A percentile compares a stretch with the other conserved stretches of the same genome.
phyloP scores from a whole-genome alignment of 768 basidiomycete genomes.

The Tricholoma flavovirens region DNA sequence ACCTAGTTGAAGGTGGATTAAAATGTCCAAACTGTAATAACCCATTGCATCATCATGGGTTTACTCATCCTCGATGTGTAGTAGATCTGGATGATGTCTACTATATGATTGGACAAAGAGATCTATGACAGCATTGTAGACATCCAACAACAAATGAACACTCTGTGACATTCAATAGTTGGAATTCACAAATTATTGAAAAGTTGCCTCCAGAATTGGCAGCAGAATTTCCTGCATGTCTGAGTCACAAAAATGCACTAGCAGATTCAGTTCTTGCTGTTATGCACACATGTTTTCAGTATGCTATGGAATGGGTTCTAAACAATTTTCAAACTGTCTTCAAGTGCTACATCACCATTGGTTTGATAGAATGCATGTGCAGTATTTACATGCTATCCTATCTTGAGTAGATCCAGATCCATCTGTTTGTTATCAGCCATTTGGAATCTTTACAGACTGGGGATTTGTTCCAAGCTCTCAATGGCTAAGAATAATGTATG shows the following conservation, averaged over 20 bases:
- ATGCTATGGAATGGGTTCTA: not conserved
- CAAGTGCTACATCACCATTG: not conserved
- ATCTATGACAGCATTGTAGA: not conserved
- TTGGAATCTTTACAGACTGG: too few relatives aligned
- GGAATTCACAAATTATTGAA: not conserved
- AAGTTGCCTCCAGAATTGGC: not conserved
- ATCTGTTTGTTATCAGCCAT: too few relatives aligned
- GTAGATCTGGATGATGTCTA: not conserved
- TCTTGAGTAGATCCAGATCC: too few relatives aligned
- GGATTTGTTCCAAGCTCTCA: not conserved
- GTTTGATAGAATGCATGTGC: not conserved
- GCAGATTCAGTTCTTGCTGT: not conserved
- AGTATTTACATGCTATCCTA: not conserved
- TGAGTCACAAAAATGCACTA: not conserved
- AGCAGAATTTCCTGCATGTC: not conserved
- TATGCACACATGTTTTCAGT: not conserved
- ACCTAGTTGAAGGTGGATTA: not conserved
- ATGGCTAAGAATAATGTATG: not conserved
- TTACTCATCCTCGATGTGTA: not conserved
- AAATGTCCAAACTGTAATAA: not conserved
- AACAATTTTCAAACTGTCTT: not conserved
- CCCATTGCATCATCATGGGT: not conserved
- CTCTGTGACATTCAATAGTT: not conserved
- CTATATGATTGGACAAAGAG: not conserved
- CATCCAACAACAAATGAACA: not conserved